A percentile compares a stretch with the other conserved stretches of the same genome.
Evolutionary conservation across 106 monocot species (phyloP).

Genomic region (Allium cepa): DNA sequence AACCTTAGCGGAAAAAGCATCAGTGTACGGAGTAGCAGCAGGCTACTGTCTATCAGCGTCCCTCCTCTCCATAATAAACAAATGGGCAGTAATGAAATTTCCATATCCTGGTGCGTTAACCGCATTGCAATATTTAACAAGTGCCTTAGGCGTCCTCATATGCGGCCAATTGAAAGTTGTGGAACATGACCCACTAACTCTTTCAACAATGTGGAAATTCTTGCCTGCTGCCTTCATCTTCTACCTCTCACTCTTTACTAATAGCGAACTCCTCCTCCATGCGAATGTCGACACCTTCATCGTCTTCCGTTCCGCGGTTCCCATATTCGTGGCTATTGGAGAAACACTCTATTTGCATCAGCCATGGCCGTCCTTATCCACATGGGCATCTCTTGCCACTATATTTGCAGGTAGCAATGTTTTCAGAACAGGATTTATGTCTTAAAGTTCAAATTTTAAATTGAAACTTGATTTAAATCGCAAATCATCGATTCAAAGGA

Average conservation of each 20-base stretch:
- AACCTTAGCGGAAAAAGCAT: constrained; percentile 14
- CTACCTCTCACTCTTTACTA: constrained; percentile 58
- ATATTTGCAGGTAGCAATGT: constrained; percentile 28
- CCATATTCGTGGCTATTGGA: constrained; percentile 53
- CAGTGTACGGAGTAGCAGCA: constrained; percentile 36
- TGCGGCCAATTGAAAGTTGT: constrained; percentile 32
- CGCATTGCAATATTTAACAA: constrained; percentile 43
- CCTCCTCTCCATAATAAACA: constrained; percentile 50
- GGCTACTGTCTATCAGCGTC: constrained; percentile 54
- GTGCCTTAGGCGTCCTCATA: constrained; percentile 29
- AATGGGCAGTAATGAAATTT: constrained; percentile 61
- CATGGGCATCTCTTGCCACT: constrained; percentile 45
- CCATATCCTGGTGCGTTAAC: constrained; percentile 54
- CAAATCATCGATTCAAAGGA: no score
- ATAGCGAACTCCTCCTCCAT: constrained; percentile 53
- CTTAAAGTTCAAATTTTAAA: no score
- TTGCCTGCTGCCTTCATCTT: constrained; percentile 42
- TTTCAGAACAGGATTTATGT: no score
- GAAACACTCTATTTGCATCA: constrained; percentile 44
- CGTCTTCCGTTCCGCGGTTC: constrained; percentile 43
- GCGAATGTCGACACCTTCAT: constrained; percentile 29
- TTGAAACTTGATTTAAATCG: no score
- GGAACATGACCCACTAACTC: constrained; percentile 26
- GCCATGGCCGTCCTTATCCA: constrained; percentile 42
- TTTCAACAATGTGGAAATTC: constrained; percentile 37